These are phyloP conservation scores for Naegleria lovaniensis DNA, from an alignment of 208 protist species.

Conservation along the genomic window DNA sequence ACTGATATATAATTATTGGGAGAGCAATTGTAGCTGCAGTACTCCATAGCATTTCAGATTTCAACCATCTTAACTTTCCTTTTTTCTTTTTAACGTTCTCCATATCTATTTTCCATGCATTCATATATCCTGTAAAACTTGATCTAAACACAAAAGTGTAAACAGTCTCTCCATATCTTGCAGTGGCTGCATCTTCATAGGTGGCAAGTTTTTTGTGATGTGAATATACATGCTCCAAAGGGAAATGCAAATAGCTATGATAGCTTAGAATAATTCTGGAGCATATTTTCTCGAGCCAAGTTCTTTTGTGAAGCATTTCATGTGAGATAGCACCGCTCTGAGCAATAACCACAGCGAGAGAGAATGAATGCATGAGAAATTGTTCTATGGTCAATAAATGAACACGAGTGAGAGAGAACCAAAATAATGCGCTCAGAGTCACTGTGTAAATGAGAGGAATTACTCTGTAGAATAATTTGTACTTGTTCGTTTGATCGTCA, in stretches of 20 bases:
- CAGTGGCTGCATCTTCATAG: constrained; percentile 35
- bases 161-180: constrained; percentile 34
- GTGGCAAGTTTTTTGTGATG: constrained; percentile 41
- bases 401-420: neutral
- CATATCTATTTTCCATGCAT: constrained; percentile 34
- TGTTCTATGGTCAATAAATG: neutral
- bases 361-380: neutral
- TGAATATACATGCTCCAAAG: constrained; percentile 40
- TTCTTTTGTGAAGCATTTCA: neutral
- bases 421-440: neutral
- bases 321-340: neutral
- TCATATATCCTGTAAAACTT: constrained; percentile 1
- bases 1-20: neutral
- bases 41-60: neutral
- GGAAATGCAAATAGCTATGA: constrained; percentile 34
- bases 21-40: neutral
- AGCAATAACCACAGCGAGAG: neutral
- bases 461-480: neutral
- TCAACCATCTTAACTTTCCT: neutral
- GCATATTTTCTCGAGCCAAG: neutral
- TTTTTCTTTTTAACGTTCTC: neutral
- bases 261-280: neutral
- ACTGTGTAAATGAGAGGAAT: neutral
- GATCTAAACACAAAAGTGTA: constrained; percentile 31
- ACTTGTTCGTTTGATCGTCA: neutral